Percentiles rank a stretch among this genome's conserved stretches.
phyloP scores from a whole-genome alignment of 495 filamentous ascomycete genomes.

The Parachaetomium inaequale region DNA sequence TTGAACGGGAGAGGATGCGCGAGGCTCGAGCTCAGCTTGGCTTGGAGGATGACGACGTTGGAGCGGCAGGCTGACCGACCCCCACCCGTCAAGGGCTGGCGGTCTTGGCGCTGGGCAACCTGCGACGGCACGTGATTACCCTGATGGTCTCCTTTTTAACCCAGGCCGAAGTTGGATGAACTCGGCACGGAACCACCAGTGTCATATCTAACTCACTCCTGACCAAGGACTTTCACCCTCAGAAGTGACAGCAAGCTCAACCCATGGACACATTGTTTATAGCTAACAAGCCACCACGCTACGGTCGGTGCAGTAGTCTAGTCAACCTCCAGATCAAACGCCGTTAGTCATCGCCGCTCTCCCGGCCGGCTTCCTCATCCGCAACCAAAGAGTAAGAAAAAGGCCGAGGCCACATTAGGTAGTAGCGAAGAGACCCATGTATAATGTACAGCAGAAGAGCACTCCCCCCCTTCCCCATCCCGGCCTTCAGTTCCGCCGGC shows the following conservation, averaged over 20 bases:
- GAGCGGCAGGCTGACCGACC: conserved; percentile 8
- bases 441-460: conserved; percentile 14
- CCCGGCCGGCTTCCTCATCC: neutral
- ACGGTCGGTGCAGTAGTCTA: neutral
- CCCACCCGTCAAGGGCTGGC: conserved; percentile 17
- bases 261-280: neutral
- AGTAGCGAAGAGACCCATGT: conserved; percentile 11
- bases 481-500: neutral
- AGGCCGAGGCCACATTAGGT: conserved; percentile 5
- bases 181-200: neutral
- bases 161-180: neutral
- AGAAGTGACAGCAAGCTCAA: neutral
- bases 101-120: neutral
- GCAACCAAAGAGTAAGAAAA: neutral
- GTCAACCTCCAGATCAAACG: neutral
- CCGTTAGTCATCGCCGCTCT: neutral
- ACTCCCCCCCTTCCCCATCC: too few relatives aligned
- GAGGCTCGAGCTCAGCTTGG: conserved; percentile 4
- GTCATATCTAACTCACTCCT: neutral
- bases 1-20: neutral
- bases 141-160: neutral
- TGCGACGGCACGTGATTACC: conserved; percentile 7
- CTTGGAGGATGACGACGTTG: conserved; percentile 17
- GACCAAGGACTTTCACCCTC: neutral
- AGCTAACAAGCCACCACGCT: neutral